A percentile compares a stretch with the other conserved stretches of the same genome.
Conservation (phyloP, 2,329 filamentous ascomycete species). For the Boeremia lycopersici region DNA sequence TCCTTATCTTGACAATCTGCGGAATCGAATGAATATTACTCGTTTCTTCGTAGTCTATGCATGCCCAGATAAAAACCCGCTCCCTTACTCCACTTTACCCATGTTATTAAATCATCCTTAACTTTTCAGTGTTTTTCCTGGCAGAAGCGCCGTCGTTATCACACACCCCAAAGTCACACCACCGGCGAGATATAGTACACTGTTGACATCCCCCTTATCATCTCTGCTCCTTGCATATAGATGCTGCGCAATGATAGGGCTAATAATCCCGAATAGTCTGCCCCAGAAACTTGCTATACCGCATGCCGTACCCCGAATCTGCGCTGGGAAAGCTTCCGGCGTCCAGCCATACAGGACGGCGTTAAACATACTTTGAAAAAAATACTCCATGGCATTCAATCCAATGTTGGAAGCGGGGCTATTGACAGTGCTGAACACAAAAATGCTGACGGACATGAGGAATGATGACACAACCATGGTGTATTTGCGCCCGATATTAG, state of each 20-base stretch:
- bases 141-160: constrained; percentile 57
- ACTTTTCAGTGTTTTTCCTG: constrained; percentile 33
- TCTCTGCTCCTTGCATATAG: constrained; percentile 36
- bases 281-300: constrained; percentile 66
- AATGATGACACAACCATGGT: constrained; percentile 53
- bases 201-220: constrained; percentile 52
- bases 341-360: constrained; percentile 60
- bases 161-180: constrained; percentile 61
- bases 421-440: constrained; percentile 54
- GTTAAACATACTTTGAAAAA: constrained; percentile 60
- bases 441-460: constrained; percentile 54
- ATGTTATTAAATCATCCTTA: not conserved
- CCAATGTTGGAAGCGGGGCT: constrained; percentile 55
- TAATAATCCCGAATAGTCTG: constrained; percentile 63
- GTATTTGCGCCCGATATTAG: constrained; percentile 53
- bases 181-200: constrained; percentile 62
- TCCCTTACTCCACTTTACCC: not conserved
- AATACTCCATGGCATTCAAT: constrained; percentile 59
- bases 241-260: constrained; percentile 62
- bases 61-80: too few species aligned
- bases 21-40: too few species aligned
- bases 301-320: constrained; percentile 59
- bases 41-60: too few species aligned
- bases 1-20: too few species aligned
- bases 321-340: constrained; percentile 59